phyloP scores from a whole-genome alignment of 1,284 basidiomycete genomes.

The Boletellus deceptivus region DNA sequence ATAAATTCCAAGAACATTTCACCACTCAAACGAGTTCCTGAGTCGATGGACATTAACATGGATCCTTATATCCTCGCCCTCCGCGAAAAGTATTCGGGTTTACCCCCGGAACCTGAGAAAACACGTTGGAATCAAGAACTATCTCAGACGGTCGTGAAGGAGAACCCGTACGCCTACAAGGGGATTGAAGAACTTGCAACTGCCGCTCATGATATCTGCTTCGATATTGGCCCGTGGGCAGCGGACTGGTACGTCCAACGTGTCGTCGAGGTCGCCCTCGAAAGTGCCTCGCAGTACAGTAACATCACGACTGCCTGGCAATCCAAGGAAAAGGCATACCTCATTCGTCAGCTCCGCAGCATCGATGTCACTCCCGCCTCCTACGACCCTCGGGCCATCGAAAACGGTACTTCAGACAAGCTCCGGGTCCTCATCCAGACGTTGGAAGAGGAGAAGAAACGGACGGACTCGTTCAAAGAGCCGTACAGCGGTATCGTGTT shows the following conservation, averaged over 20 bases:
- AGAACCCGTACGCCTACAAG: constrained; percentile 62
- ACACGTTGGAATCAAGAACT: constrained; percentile 59
- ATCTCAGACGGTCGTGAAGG: constrained; percentile 54
- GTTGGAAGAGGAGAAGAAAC: constrained; percentile 54
- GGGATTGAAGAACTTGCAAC: constrained; percentile 58
- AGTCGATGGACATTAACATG: constrained; percentile 54
- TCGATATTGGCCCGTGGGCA: constrained; percentile 67
- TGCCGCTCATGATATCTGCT: constrained; percentile 56
- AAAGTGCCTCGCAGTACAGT: constrained; percentile 45
- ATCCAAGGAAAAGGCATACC: constrained; percentile 57
- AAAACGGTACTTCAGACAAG: constrained; percentile 53
- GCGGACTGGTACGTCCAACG: constrained; percentile 70
- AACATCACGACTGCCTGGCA: constrained; percentile 53
- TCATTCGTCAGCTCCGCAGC: constrained; percentile 45
- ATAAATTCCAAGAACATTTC: constrained; percentile 50
- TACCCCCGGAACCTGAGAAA: constrained; percentile 41
- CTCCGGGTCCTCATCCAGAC: constrained; percentile 53
- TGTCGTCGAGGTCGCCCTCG: constrained; percentile 52
- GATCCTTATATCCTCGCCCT: constrained; percentile 61
- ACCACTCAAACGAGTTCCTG: constrained; percentile 44
- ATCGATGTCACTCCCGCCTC: constrained; percentile 47
- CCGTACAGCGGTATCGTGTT: constrained; percentile 72
- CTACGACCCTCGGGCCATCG: constrained; percentile 48
- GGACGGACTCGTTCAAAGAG: constrained; percentile 49
- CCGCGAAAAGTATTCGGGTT: constrained; percentile 43